Conservation (phyloP, 2,329 filamentous ascomycete genomes). For the Cladosporium sp. region DNA sequence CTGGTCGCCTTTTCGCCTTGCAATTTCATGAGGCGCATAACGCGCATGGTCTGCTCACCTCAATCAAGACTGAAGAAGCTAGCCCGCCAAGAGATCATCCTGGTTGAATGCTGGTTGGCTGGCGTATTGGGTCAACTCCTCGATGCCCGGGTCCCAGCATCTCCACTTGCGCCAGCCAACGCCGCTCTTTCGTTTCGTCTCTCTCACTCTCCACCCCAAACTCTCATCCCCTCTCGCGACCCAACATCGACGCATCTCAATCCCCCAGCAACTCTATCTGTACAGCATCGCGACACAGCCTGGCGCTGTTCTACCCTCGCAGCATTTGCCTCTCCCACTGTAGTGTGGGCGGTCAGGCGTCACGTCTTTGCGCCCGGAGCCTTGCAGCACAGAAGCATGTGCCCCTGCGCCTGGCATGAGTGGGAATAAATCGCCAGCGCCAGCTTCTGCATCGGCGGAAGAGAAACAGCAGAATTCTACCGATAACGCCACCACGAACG, state of each 20-base stretch:
- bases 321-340: not conserved
- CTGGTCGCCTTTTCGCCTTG: no score
- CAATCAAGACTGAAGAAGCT: not conserved
- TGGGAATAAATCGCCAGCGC: conserved; percentile 26
- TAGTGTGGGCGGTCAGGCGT: not conserved
- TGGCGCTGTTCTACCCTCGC: conserved; percentile 6
- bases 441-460: conserved; percentile 14
- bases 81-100: not conserved
- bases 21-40: no score
- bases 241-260: not conserved
- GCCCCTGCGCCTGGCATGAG: conserved; percentile 24
- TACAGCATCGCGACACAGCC: conserved; percentile 12
- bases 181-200: conserved; percentile 1
- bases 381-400: conserved; percentile 11
- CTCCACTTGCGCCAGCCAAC: not conserved
- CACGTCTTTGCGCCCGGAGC: conserved; percentile 10
- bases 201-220: conserved; percentile 5
- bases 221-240: conserved; percentile 1
- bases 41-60: no score
- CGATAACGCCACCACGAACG: not conserved
- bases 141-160: not conserved
- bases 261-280: conserved; percentile 8
- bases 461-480: not conserved
- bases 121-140: not conserved
- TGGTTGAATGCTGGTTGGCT: not conserved